Evolutionary conservation across 176 grass and related monocot species (phyloP).

Genomic region (Avena sativa): DNA sequence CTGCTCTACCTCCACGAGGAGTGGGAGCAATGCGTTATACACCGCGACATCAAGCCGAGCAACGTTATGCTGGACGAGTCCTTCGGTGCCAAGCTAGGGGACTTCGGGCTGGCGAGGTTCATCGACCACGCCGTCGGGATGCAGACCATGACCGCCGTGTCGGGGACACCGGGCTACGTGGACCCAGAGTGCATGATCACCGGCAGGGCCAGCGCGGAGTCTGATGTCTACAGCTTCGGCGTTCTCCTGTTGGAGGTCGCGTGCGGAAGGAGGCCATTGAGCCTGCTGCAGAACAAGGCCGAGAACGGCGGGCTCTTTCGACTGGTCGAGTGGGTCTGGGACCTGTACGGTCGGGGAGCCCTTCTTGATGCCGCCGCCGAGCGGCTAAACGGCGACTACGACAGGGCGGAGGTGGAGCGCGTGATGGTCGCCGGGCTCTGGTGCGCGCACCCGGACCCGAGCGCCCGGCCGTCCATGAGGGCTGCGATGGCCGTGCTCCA

Average conservation of each 20-base stretch:
- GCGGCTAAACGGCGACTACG: background rate
- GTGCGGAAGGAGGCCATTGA: background rate
- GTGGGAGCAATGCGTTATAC: conserved; percentile 9
- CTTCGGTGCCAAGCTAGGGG: conserved; percentile 8
- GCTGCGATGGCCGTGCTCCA: background rate
- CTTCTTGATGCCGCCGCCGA: background rate
- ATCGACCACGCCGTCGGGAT: conserved; percentile 21
- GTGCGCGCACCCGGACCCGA: conserved; percentile 16
- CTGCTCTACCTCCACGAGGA: background rate
- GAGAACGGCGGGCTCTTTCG: background rate
- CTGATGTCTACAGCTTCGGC: conserved; percentile 1
- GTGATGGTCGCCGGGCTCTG: conserved; percentile 17
- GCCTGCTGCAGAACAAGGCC: background rate
- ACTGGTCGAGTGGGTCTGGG: conserved; percentile 4
- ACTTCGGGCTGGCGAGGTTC: conserved; percentile 19
- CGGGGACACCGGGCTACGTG: conserved; percentile 9
- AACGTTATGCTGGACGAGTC: conserved; percentile 9
- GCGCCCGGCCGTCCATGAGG: conserved; percentile 1
- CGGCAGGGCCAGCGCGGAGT: conserved; percentile 6
- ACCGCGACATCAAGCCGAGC: conserved; percentile 20
- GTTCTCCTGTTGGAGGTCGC: background rate
- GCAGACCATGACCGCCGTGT: conserved; percentile 11
- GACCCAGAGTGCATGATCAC: conserved; percentile 3
- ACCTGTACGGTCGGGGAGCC: background rate
- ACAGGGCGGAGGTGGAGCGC: background rate